phyloP scores from a whole-genome alignment of 371 early-diverging fungal genomes.

The Syncephalastrum monosporum region DNA sequence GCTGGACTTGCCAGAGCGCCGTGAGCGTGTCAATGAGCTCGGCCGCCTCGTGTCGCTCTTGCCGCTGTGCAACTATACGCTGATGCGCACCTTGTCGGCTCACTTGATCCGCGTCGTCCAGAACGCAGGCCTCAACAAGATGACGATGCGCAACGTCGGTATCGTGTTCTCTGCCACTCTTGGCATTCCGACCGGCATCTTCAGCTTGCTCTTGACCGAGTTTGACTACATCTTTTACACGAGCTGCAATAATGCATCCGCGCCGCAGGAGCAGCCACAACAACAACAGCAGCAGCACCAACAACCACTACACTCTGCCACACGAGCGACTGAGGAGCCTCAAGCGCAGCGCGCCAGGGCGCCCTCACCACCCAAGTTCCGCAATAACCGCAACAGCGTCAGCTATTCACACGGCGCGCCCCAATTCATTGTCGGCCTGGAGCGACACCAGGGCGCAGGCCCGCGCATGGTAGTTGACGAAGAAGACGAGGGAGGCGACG shows the following conservation, averaged over 20 bases:
- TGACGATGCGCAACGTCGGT: slow-evolving; percentile 69
- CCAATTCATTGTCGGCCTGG: slow-evolving; percentile 47
- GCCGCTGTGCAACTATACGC: slow-evolving; percentile 57
- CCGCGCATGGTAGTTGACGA: background rate
- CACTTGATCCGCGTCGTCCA: slow-evolving; percentile 64
- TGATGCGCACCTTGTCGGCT: slow-evolving; percentile 54
- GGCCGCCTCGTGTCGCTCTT: slow-evolving; percentile 49
- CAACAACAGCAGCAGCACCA: background rate
- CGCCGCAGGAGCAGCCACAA: background rate
- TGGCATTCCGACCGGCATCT: slow-evolving; percentile 63
- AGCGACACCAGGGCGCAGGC: slow-evolving; percentile 22
- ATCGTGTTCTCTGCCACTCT: slow-evolving; percentile 75
- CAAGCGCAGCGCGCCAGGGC: background rate
- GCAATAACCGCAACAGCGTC: slow-evolving; percentile 53
- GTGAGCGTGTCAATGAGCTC: slow-evolving; percentile 52
- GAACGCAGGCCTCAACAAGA: slow-evolving; percentile 57
- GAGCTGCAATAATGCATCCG: background rate
- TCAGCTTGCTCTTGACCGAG: slow-evolving; percentile 61
- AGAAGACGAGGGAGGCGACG: slow-evolving; percentile 10
- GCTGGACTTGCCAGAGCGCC: slow-evolving; percentile 55
- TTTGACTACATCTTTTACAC: slow-evolving; percentile 56
- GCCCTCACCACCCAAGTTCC: slow-evolving; percentile 1
- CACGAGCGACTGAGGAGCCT: too few species aligned
- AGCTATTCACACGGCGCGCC: slow-evolving; percentile 53
- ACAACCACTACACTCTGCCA: background rate